Conservation (phyloP, 306 rosid genomes). For the Oemleria cerasiformis region DNA sequence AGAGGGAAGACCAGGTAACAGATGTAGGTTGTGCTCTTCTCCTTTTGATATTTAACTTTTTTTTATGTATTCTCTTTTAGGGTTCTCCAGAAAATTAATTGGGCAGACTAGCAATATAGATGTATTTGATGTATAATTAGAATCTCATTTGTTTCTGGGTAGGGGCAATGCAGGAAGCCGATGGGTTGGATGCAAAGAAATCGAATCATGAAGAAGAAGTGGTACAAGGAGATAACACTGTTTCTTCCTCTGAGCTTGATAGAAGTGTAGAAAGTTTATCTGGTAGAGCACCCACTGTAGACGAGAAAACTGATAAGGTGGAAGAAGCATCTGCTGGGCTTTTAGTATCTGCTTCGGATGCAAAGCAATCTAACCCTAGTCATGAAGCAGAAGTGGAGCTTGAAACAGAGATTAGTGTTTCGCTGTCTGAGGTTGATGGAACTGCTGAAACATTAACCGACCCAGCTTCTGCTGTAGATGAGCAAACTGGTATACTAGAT, state of each 20-base stretch:
- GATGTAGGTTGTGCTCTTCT: conserved; percentile 92
- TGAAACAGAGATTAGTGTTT: conserved; percentile 40
- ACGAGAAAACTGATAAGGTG: conserved; percentile 28
- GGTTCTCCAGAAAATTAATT: conserved; percentile 20
- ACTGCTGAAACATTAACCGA: conserved; percentile 32
- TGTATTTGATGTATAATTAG: conserved; percentile 55
- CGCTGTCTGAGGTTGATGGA: conserved; percentile 31
- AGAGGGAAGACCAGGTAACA: conserved; percentile 83
- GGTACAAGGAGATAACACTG: conserved; percentile 39
- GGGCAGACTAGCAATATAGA: conserved; percentile 29
- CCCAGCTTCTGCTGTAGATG: conserved; percentile 30
- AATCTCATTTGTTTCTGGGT: conserved; percentile 82
- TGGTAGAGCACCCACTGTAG: conserved; percentile 33
- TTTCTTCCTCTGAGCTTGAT: conserved; percentile 29
- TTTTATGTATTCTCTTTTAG: not conserved
- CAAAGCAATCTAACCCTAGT: conserved; percentile 37
- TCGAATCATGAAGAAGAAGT: conserved; percentile 36
- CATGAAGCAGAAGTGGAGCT: conserved; percentile 30
- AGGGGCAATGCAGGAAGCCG: conserved; percentile 93
- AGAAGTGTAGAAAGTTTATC: conserved; percentile 35
- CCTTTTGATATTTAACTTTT: conserved; percentile 32
- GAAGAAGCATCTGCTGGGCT: conserved; percentile 27
- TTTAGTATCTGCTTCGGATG: conserved; percentile 34
- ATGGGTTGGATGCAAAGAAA: conserved; percentile 46
- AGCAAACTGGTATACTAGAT: conserved; percentile 29